Conservation (phyloP, 2,329 filamentous ascomycete species). For the Cladosporium velox region DNA sequence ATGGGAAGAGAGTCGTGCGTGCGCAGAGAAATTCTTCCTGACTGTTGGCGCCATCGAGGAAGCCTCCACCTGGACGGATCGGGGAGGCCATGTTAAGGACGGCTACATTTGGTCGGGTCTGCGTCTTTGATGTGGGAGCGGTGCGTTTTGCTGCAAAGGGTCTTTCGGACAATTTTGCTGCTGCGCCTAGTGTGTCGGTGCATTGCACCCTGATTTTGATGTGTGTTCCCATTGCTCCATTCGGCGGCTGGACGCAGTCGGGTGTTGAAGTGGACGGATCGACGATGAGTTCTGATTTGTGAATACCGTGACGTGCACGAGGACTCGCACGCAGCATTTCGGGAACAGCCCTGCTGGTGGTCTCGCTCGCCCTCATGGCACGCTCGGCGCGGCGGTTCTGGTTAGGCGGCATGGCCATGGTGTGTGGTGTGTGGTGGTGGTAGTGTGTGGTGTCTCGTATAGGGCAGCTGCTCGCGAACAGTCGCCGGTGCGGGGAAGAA, state of each 20-base stretch:
- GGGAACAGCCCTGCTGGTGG: slow-evolving; percentile 60
- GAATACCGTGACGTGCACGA: slow-evolving; percentile 55
- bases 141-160: slow-evolving; percentile 21
- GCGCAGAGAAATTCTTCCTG: slow-evolving; percentile 63
- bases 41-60: slow-evolving; percentile 59
- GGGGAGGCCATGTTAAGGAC: slow-evolving; percentile 66
- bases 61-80: slow-evolving; percentile 59
- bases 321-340: slow-evolving; percentile 54
- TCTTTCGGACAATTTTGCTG: slow-evolving; percentile 31
- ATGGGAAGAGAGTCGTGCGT: slow-evolving; percentile 59
- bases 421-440: not conserved
- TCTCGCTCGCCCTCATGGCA: slow-evolving; percentile 46
- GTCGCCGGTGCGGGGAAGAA: slow-evolving; percentile 19
- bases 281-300: slow-evolving; percentile 50
- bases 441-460: not conserved
- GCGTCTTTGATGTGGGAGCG: slow-evolving; percentile 26
- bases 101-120: slow-evolving; percentile 43
- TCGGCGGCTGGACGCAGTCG: slow-evolving; percentile 11
- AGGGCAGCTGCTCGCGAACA: slow-evolving; percentile 1
- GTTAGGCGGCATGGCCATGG: slow-evolving; percentile 23
- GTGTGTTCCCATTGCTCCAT: slow-evolving; percentile 23
- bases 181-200: slow-evolving; percentile 56
- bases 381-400: slow-evolving; percentile 33
- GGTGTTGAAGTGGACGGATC: slow-evolving; percentile 32
- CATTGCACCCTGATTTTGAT: slow-evolving; percentile 48